Base-by-base conservation (phyloP, 2,329 filamentous ascomycete species). In the Aspergillus arachidicola region DNA sequence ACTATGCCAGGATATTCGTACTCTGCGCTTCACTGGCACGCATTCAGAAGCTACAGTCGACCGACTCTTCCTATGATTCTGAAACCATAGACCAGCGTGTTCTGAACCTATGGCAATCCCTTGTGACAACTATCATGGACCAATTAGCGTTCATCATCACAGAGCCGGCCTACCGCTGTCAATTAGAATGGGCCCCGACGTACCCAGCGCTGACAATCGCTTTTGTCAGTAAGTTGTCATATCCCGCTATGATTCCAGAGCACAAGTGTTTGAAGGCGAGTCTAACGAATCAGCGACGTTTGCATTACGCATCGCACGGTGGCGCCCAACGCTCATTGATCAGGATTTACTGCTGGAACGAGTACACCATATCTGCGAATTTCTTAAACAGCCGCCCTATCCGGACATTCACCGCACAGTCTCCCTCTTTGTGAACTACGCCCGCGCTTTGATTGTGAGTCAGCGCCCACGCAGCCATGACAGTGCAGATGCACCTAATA, bases 381-480 rank as follows among this genome's bases (percentile, higher is more conserved):
- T 76, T 57, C 63, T 77, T 21, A 76, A 75, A 54, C 73, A 75
- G 38, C 75, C 75, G 19, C 75, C 75, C 0, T 77, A 77, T 55
- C 75, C 75, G n/a, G 75, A 77, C 34, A 76, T 77, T n/a, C 75
- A 77, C 61, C 72, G 75, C 32, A 76, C 75, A 5, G 75, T 77
- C 30, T 76, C 75, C 30, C 75, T 77, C 57, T 77, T 77, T 53
- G 73, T 75, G 46, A 76, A 75, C 60, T 77, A 77, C 43, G 75
- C 72, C 38, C 69, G 75, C 21, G 74, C 74, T 10, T 64, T 76
- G 28, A 72, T 76, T 53, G 71, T 74, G 21, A 73, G 71, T 26
- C 71, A 73, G 46, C 66, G 66, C 19, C 62, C 69, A 19, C 60
- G 23, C 6, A 55, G 59, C 12, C 11, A 26, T 26, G 34, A 61